Evolutionary conservation across 129 eudicot genomes (phyloP), one percentile per base, ranked within the genome.

Genomic region (Lonicera japonica): DNA sequence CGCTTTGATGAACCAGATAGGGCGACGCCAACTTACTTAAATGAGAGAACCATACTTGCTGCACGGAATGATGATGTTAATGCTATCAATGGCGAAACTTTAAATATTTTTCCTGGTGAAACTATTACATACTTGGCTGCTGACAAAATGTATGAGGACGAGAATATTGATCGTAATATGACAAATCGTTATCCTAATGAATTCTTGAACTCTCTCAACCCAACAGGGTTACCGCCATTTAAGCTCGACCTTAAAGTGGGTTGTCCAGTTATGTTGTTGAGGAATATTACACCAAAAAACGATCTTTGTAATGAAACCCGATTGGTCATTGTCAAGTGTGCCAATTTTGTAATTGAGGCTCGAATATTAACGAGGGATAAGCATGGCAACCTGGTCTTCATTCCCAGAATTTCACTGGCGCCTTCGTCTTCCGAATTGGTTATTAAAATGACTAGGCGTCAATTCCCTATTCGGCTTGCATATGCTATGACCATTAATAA

Each of bases 51-150:
- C 0, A 57, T 57, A 21, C 41, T 57, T 14, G 23, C 61, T 4
- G 41, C 61, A 23, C 61, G 61, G 4, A 57, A 57, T 57, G 61
- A 25, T 14, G 43, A 57, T 57, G 61, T 25, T 8, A 57, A 15
- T 57, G 9, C 13, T 25, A 57, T 57, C 11, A 57, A 57, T 57
- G 18, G 6, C 3, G 1, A 3, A 24, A 18, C 61, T 23, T 11
- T 57, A 21, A 25, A 25, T 25, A 15, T 57, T 8, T 57, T 57
- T 10, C 61, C 20, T 1, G 19, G 41, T 8, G 36, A 57, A 14
- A 15, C 20, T 15, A 11, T 57, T 25, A 25, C 8, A 23, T 24
- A 57, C 15, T 25, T 57, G 17, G 36, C 41, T 4, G 43, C 41
- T 8, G 43, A 57, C 11, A 57, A 57, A 8, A 13, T 43, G 13